phyloP scores from a whole-genome alignment of 495 filamentous ascomycete species.

The Trichocladium uniseriatum region DNA sequence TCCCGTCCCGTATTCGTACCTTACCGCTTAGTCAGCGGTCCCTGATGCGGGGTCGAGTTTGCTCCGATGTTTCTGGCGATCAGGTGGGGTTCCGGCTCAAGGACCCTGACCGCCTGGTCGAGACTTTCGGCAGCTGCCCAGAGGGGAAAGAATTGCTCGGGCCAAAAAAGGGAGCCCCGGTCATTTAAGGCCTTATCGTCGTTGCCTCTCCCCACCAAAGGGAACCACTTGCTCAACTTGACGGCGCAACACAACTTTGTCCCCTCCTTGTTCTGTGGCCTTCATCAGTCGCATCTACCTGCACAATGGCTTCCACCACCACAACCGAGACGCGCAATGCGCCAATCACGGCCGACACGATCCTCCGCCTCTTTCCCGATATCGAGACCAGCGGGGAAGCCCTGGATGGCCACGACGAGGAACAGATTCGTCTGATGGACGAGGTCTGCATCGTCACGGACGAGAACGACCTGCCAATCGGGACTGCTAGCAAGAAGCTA shows the following conservation, averaged over 20 bases:
- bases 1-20: too few relatives aligned
- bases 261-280: not conserved
- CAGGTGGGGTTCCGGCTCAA: not conserved
- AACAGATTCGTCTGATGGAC: constrained; percentile 97
- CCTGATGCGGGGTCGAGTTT: not conserved
- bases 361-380: constrained; percentile 85
- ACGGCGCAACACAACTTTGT: not conserved
- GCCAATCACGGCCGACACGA: constrained; percentile 73
- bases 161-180: not conserved
- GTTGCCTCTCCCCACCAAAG: not conserved
- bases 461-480: constrained; percentile 85
- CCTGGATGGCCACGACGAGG: constrained; percentile 85
- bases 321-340: constrained; percentile 31
- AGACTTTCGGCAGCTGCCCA: not conserved
- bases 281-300: not conserved
- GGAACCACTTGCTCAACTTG: not conserved
- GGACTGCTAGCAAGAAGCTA: constrained; percentile 95
- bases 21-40: not conserved
- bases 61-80: not conserved
- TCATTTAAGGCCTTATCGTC: not conserved
- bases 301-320: constrained; percentile 30
- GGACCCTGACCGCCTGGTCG: not conserved
- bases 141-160: not conserved
- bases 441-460: constrained; percentile 97
- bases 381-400: constrained; percentile 78